phyloP scores from a whole-genome alignment of 106 monocot genomes.

The Amphibolis antarctica region DNA sequence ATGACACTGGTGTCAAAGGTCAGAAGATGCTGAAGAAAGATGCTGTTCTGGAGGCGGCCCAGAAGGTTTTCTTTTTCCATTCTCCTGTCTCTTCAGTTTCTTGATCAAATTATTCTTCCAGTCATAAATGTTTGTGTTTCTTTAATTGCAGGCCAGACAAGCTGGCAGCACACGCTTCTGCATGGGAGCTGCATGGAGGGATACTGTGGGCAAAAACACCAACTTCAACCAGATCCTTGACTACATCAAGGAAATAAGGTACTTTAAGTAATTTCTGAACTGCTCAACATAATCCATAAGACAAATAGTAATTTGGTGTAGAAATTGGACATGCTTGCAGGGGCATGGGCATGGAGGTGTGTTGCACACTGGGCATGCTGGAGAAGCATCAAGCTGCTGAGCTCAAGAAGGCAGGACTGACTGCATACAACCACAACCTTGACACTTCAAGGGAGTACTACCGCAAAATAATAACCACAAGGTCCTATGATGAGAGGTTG shows the following conservation, averaged over 20 bases:
- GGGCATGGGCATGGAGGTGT: slow-evolving; percentile 98
- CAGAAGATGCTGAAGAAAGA: slow-evolving; percentile 86
- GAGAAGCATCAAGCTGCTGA: slow-evolving; percentile 94
- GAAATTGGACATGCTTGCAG: slow-evolving; percentile 14
- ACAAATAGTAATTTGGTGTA: not conserved
- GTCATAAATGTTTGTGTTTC: not conserved
- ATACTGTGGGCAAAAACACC: slow-evolving; percentile 91
- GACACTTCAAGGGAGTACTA: slow-evolving; percentile 99
- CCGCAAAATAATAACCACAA: slow-evolving; percentile 87
- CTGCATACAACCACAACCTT: slow-evolving; percentile 98
- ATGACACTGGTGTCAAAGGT: slow-evolving; percentile 80
- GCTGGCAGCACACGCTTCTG: slow-evolving; percentile 97
- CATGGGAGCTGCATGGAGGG: slow-evolving; percentile 99
- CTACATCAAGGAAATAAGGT: slow-evolving; percentile 98
- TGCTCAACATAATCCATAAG: too few species aligned
- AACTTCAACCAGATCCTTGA: slow-evolving; percentile 92
- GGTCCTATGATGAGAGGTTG: slow-evolving; percentile 93
- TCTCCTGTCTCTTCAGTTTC: not conserved
- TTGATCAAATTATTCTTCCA: not conserved
- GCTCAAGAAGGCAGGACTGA: slow-evolving; percentile 94
- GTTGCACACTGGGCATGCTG: slow-evolving; percentile 95
- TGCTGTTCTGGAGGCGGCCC: slow-evolving; percentile 75
- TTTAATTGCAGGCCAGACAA: slow-evolving; percentile 80
- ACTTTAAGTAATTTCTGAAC: not conserved
- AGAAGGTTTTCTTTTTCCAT: slow-evolving; percentile 34